phyloP scores from a whole-genome alignment of 257 asterid species.

The Oldenlandia corymbosa region DNA sequence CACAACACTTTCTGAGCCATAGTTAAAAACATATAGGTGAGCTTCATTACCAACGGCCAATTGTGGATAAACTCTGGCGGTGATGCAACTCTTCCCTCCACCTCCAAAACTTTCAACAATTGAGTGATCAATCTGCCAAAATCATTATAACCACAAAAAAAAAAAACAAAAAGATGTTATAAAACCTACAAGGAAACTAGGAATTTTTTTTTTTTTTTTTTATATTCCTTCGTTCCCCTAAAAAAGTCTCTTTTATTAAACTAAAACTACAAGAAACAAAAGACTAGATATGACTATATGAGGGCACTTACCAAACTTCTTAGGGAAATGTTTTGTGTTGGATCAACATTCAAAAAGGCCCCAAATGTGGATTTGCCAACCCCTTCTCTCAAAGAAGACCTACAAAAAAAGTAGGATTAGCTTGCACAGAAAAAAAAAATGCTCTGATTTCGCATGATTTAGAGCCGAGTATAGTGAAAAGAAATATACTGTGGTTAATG shows the following conservation, averaged over 20 bases:
- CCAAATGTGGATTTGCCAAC: conserved; percentile 21
- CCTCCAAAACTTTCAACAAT: conserved; percentile 37
- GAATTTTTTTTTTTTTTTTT: no score
- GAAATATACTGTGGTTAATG: no score
- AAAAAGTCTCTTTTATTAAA: no score
- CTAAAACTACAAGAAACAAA: no score
- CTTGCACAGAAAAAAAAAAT: no score
- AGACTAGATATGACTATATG: no score
- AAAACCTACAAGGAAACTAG: no score
- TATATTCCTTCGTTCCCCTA: no score
- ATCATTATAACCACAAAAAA: no score
- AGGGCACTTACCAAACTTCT: conserved; percentile 24
- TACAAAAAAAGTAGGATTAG: neutral
- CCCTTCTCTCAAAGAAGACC: conserved; percentile 22
- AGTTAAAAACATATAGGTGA: conserved; percentile 25
- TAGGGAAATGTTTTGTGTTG: conserved; percentile 19
- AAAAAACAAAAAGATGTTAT: no score
- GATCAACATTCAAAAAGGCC: conserved; percentile 25
- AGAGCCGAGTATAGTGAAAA: no score
- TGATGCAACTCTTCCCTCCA: conserved; percentile 30
- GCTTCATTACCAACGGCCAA: conserved; percentile 16
- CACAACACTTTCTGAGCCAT: conserved; percentile 21
- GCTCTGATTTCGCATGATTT: neutral
- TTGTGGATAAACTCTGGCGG: conserved; percentile 32
- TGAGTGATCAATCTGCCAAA: conserved; percentile 35